Percentiles rank a stretch among this genome's conserved stretches.
These are phyloP conservation scores for Boletales sp. DNA, from an alignment of 768 basidiomycete genomes.

Conservation along the genomic window DNA sequence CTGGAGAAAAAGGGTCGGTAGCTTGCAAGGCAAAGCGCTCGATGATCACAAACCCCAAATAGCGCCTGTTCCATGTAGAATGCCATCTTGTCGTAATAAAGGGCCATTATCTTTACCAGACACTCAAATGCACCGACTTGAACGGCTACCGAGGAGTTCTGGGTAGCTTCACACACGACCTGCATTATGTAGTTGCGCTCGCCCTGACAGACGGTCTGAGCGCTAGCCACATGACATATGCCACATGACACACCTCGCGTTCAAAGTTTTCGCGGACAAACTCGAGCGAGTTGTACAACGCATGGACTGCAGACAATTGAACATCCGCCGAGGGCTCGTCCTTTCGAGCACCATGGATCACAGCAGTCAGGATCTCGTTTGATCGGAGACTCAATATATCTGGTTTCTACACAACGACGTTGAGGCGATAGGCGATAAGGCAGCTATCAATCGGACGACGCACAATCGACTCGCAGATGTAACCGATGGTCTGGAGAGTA, in stretches of 20 bases:
- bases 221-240: neutral
- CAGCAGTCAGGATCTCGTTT: constrained; percentile 97
- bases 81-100: constrained; percentile 99
- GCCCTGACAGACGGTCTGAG: constrained; percentile 51
- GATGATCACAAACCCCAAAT: constrained; percentile 72
- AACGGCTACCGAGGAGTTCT: constrained; percentile 71
- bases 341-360: constrained; percentile 96
- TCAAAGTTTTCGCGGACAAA: constrained; percentile 98
- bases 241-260: constrained; percentile 67
- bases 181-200: constrained; percentile 99
- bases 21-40: constrained; percentile 1
- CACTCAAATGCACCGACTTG: constrained; percentile 98
- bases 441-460: constrained; percentile 34
- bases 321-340: constrained; percentile 91
- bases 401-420: constrained; percentile 61
- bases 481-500: constrained; percentile 93
- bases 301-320: constrained; percentile 88
- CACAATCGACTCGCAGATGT: constrained; percentile 95
- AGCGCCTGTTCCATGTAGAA: constrained; percentile 99
- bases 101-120: constrained; percentile 92
- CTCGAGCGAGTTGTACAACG: constrained; percentile 92
- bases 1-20: constrained; percentile 38
- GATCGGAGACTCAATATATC: constrained; percentile 85
- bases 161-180: constrained; percentile 97
- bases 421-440: constrained; percentile 11